Percentiles rank a stretch among this genome's conserved stretches.
Conservation (phyloP, 2,329 filamentous ascomycete species). For the Elsinoe perseae region DNA sequence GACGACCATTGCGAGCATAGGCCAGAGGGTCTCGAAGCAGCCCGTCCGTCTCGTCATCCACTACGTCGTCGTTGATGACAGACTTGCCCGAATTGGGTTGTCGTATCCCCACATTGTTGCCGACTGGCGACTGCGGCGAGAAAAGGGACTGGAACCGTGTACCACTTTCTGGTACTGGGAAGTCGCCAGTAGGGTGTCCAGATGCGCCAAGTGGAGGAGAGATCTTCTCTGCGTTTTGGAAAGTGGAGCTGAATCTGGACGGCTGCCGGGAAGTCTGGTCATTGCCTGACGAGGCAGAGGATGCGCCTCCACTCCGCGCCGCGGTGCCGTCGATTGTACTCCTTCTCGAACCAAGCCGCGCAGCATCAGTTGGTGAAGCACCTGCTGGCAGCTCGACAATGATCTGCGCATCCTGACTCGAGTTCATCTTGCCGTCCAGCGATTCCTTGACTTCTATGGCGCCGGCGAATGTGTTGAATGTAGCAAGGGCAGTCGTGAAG, state of each 20-base stretch:
- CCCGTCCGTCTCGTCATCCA: conserved; percentile 63
- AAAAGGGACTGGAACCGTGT: conserved; percentile 57
- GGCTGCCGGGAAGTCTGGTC: conserved; percentile 42
- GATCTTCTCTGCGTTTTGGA: conserved; percentile 54
- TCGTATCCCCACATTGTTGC: conserved; percentile 51
- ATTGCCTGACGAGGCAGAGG: conserved; percentile 40
- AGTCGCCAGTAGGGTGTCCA: conserved; percentile 49
- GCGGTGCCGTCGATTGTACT: conserved; percentile 47
- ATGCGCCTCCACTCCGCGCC: conserved; percentile 35
- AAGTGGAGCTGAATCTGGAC: conserved; percentile 55
- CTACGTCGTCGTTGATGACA: conserved; percentile 61
- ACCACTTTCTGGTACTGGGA: conserved; percentile 50
- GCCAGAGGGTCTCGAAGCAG: conserved; percentile 65
- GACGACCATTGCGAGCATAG: conserved; percentile 62
- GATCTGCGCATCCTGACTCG: conserved; percentile 53
- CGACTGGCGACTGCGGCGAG: conserved; percentile 65
- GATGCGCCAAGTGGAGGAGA: conserved; percentile 47
- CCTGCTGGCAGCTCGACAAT: conserved; percentile 47
- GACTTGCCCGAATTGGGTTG: conserved; percentile 48
- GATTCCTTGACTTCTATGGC: conserved; percentile 53
- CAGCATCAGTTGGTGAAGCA: conserved; percentile 18
- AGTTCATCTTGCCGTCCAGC: conserved; percentile 55
- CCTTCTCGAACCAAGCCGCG: conserved; percentile 34
- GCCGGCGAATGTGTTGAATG: conserved; percentile 49
- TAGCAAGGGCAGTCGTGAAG: conserved; percentile 51